phyloP scores from a whole-genome alignment of 1,284 basidiomycete genomes.

The Heterobasidion parviporum region DNA sequence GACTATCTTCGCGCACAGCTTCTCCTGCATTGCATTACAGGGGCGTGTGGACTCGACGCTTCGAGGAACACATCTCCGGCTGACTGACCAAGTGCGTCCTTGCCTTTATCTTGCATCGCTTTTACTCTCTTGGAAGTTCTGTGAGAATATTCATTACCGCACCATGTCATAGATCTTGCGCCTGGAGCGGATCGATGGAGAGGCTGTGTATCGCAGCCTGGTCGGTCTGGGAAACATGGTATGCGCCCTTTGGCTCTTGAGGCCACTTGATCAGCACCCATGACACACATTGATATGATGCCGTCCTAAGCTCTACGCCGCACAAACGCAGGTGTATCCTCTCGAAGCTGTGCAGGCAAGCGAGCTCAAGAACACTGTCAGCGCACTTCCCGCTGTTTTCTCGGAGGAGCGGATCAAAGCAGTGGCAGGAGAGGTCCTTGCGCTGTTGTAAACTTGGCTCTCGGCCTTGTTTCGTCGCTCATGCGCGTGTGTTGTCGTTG shows the following conservation, averaged over 20 bases:
- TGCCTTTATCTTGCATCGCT: neutral
- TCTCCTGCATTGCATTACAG: constrained; percentile 51
- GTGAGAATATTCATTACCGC: neutral
- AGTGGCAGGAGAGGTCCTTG: constrained; percentile 39
- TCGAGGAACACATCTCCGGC: constrained; percentile 29
- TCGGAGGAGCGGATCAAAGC: constrained; percentile 48
- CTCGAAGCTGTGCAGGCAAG: constrained; percentile 30
- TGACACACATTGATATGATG: neutral
- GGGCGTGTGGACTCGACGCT: constrained; percentile 27
- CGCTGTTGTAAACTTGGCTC: constrained; percentile 2
- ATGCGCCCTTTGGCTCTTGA: neutral
- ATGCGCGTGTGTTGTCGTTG: neutral
- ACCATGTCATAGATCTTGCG: constrained; percentile 42
- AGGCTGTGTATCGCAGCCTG: constrained; percentile 78
- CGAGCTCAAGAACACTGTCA: constrained; percentile 32
- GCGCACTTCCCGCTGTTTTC: constrained; percentile 35
- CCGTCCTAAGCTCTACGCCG: constrained; percentile 37
- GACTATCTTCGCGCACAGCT: constrained; percentile 32
- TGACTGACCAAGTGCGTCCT: constrained; percentile 39
- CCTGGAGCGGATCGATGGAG: constrained; percentile 67
- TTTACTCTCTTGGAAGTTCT: neutral
- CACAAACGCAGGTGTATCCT: constrained; percentile 27
- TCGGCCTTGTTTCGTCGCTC: neutral
- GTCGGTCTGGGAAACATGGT: constrained; percentile 89
- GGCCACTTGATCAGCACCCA: neutral